Base-by-base conservation (phyloP, 1,139 yeast genomes). In the Meyerozyma elateridarum region DNA sequence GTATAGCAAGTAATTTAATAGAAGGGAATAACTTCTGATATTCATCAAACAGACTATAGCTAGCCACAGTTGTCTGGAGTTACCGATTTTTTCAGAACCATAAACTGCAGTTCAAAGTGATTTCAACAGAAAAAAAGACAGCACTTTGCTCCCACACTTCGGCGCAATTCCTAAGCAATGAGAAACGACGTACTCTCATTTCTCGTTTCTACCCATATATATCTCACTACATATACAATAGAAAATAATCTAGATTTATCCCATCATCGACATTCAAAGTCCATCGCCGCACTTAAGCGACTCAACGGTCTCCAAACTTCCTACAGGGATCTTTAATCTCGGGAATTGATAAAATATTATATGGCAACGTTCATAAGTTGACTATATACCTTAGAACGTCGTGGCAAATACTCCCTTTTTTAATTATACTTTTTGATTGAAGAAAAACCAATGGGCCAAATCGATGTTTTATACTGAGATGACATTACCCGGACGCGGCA, bases 351-450 rank as follows among this genome's bases (percentile, higher is more conserved):
- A 37, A 37, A 40, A 28, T 32, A 24, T 36, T 35, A 44, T 36
- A 42, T 44, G 48, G 48, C 48, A 44, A 44, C 48, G 42, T 34
- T 32, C 36, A 36, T 34, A 34, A 42, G 46, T 44, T 44, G 48
- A 42, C 48, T 42, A 44, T 44, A 28, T 44, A 36, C 48, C 40
- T 42, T 40, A 36, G 36, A 42, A 35, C 44, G 48, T 41, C 48
- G 48, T 44, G 48, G 48, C 48, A 44, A 44, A 44, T 42, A 37
- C 35, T 41, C 48, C 48, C 48, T 37, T 35, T 33, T 40, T 17
- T 28, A n/a, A 20, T 17, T 12, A 20, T 18, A 17, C 48, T 44
- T 44, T 44, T 44, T 44, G 48, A 44, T 44, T 44, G 36, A 21
- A 28, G 41, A 39, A 37, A 15, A 15, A 15, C 28, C 29, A 25